Evolutionary conservation across 2,329 filamentous ascomycete genomes (phyloP).

Genomic region (Hymenotorrendiella dingleyae): DNA sequence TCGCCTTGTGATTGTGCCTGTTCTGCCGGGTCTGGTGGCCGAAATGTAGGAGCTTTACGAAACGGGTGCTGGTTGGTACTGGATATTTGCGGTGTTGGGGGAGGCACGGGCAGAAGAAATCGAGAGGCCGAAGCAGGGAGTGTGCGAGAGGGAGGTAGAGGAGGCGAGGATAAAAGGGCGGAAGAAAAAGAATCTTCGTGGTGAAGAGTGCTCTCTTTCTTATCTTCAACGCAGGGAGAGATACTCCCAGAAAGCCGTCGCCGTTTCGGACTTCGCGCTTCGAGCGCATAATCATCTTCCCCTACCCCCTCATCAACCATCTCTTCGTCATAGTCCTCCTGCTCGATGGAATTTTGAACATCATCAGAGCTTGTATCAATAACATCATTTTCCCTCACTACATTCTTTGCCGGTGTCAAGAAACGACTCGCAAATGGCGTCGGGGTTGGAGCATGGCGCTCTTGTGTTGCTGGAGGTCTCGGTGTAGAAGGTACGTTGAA

Average conservation of each 20-base stretch:
- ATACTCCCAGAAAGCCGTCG: slow-evolving; percentile 23
- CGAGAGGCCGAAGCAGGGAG: slow-evolving; percentile 23
- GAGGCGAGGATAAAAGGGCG: slow-evolving; percentile 25
- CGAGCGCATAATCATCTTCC: slow-evolving; percentile 17
- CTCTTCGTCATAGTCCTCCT: slow-evolving; percentile 13
- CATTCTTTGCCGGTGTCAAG: slow-evolving; percentile 21
- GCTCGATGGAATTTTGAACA: slow-evolving; percentile 27
- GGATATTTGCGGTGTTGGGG: slow-evolving; percentile 15
- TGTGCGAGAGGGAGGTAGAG: slow-evolving; percentile 8
- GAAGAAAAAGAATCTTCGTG: slow-evolving; percentile 16
- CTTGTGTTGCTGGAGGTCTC: slow-evolving; percentile 15
- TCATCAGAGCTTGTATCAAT: slow-evolving; percentile 23
- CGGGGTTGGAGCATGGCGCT: slow-evolving; percentile 8
- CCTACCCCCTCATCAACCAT: slow-evolving; percentile 10
- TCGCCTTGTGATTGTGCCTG: slow-evolving; percentile 14
- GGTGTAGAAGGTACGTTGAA: slow-evolving; percentile 30
- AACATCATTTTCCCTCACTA: slow-evolving; percentile 14
- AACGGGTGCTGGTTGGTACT: slow-evolving; percentile 13
- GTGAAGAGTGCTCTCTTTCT: slow-evolving; percentile 8
- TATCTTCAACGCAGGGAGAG: slow-evolving; percentile 4
- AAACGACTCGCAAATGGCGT: slow-evolving; percentile 23
- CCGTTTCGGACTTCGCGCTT: slow-evolving; percentile 23
- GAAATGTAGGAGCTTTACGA: slow-evolving; percentile 30
- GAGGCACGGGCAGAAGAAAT: slow-evolving; percentile 24
- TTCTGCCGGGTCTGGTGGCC: slow-evolving; percentile 23